A percentile compares a stretch with the other conserved stretches of the same genome.
Evolutionary conservation across 192 early-diverging fungal species (phyloP).

Genomic region (Coemansia guatemalensis): DNA sequence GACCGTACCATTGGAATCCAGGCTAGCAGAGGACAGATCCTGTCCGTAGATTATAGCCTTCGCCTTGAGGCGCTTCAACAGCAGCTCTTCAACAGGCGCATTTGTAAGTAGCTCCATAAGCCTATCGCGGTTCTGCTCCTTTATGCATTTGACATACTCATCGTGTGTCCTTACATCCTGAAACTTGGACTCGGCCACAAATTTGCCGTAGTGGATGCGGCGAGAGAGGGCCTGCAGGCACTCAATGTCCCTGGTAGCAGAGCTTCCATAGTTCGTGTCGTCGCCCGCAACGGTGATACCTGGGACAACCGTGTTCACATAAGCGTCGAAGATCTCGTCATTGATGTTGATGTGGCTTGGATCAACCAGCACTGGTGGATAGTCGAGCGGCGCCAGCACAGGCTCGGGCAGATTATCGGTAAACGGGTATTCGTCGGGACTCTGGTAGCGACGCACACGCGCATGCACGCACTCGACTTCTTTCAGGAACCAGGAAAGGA

Average conservation of each 20-base stretch:
- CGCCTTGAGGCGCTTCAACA: slow-evolving; percentile 77
- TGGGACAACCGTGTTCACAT: slow-evolving; percentile 79
- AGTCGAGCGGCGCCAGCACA: slow-evolving; percentile 80
- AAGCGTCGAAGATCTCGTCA: slow-evolving; percentile 76
- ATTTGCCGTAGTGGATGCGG: slow-evolving; percentile 97
- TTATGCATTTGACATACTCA: slow-evolving; percentile 75
- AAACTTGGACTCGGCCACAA: slow-evolving; percentile 97
- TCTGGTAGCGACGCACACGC: slow-evolving; percentile 78
- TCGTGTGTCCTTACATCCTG: slow-evolving; percentile 72
- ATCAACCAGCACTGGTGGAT: slow-evolving; percentile 69
- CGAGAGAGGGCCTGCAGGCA: slow-evolving; percentile 88
- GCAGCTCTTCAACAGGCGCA: slow-evolving; percentile 73
- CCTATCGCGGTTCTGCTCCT: slow-evolving; percentile 66
- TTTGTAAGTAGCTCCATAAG: slow-evolving; percentile 91
- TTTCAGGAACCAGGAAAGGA: slow-evolving; percentile 86
- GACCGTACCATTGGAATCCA: slow-evolving; percentile 27
- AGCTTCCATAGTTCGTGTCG: slow-evolving; percentile 89
- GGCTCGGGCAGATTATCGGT: slow-evolving; percentile 78
- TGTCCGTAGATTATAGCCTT: slow-evolving; percentile 96
- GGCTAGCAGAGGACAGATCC: slow-evolving; percentile 60
- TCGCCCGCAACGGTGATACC: slow-evolving; percentile 70
- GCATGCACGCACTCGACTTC: slow-evolving; percentile 93
- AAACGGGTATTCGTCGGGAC: slow-evolving; percentile 97
- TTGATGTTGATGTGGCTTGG: slow-evolving; percentile 89
- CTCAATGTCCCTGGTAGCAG: slow-evolving; percentile 93